Base-by-base conservation (phyloP, 192 early-diverging fungal genomes). In the Obelidium mucronatum region DNA sequence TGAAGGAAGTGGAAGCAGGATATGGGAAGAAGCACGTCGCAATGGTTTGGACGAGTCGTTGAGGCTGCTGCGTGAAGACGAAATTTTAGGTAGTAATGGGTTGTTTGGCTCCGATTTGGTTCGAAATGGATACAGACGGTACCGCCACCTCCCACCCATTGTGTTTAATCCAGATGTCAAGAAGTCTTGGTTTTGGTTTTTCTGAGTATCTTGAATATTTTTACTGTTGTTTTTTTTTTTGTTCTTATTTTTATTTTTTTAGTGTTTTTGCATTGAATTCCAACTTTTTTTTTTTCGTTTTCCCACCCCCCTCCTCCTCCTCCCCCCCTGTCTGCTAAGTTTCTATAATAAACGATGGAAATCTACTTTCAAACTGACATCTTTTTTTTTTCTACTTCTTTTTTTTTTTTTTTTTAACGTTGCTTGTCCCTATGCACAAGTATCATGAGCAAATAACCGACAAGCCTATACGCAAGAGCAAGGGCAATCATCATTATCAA, bases 391-490 rank as follows among this genome's bases (percentile, higher is more conserved):
- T n/a, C n/a, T n/a, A n/a, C n/a, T n/a, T n/a, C n/a, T n/a, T n/a
- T n/a, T n/a, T n/a, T n/a, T n/a, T n/a, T n/a, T n/a, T 44, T 44
- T 44, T 34, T 31, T 72, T 54, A 85, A 0, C 84, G 82, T 67
- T 84, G 85, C 63, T 83, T 86, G 28, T 74, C 72, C 8, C 83
- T 54, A 58, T 85, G 73, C 15, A 74, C n/a, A n/a, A 34, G 35
- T 0, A 86, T 36, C 78, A 86, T 54, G 0, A 77, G 52, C 4
- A 74, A 17, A 35, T 65, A 86, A 19, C 73, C 82, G 15, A 86
- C 31, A 6, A 81, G 51, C 6, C 85, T 42, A 33, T 74, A 72
- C 2, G 44, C 67, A 15, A 75, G 31, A 4, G 79, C 85, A 36
- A 86, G 55, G 2, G 78, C 28, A 26, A 82, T 11, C 77, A 84